Evolutionary conservation across 371 early-diverging fungal genomes (phyloP).

Genomic region (Mucor lusitanicus): DNA sequence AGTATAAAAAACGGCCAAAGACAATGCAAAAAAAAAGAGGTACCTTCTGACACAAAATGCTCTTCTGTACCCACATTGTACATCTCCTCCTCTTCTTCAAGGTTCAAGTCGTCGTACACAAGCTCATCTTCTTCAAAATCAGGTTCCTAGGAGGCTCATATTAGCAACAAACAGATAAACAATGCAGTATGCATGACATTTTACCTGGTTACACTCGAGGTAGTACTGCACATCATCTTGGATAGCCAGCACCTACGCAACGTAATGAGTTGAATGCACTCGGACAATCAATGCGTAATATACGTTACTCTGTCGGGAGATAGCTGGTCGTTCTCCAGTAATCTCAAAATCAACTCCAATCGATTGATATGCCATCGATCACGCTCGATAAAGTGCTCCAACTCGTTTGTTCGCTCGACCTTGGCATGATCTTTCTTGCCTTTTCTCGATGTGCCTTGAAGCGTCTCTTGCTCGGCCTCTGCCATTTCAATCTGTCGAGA

Average conservation of each 20-base stretch:
- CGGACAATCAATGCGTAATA: neutral
- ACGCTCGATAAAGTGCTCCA: constrained; percentile 81
- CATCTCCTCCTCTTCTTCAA: constrained; percentile 88
- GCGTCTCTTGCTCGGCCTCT: constrained; percentile 87
- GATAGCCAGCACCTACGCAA: constrained; percentile 18
- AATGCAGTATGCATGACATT: neutral
- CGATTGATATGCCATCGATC: constrained; percentile 90
- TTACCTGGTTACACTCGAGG: constrained; percentile 78
- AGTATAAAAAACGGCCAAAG: no score
- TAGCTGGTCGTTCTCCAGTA: constrained; percentile 91
- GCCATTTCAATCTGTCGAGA: constrained; percentile 85
- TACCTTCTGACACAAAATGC: constrained; percentile 16
- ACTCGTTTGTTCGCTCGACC: constrained; percentile 64
- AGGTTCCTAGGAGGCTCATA: constrained; percentile 51
- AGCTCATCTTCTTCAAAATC: constrained; percentile 92
- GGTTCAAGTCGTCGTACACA: constrained; percentile 92
- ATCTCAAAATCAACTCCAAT: constrained; percentile 88
- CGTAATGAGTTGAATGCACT: neutral
- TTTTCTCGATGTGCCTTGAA: constrained; percentile 74
- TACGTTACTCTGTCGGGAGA: constrained; percentile 58
- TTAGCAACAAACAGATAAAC: neutral
- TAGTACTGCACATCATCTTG: constrained; percentile 89
- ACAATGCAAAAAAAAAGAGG: neutral
- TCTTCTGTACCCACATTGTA: constrained; percentile 68
- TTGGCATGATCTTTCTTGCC: constrained; percentile 83